Evolutionary conservation across 345 rosid genomes (phyloP).

Genomic region (Eucalyptus virginea): DNA sequence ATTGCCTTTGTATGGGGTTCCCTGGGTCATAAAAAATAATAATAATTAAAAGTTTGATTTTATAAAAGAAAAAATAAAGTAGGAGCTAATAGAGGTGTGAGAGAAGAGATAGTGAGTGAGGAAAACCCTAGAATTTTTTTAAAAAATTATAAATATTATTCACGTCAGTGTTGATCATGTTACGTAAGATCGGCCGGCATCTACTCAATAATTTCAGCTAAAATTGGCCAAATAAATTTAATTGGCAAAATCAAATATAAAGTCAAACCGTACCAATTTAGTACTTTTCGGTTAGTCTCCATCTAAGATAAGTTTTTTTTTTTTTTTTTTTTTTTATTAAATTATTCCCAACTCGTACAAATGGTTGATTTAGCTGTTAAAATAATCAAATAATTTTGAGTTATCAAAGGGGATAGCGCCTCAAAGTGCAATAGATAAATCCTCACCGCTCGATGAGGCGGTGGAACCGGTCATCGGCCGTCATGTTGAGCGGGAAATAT

Average conservation of each 20-base stretch:
- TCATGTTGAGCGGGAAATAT: background rate
- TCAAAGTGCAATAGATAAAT: background rate
- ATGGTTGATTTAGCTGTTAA: background rate
- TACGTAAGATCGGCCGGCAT: accelerated
- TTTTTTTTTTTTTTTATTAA: too few relatives aligned
- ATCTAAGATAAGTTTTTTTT: background rate
- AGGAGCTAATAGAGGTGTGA: too few relatives aligned
- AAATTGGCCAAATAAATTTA: too few relatives aligned
- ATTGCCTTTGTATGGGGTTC: too few relatives aligned
- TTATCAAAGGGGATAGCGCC: background rate
- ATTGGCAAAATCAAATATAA: background rate
- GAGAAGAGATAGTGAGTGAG: too few relatives aligned
- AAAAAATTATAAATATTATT: too few relatives aligned
- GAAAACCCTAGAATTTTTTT: background rate
- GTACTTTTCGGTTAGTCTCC: background rate
- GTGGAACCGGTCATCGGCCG: background rate
- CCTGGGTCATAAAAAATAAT: too few relatives aligned
- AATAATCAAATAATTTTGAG: background rate
- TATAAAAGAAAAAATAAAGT: too few relatives aligned
- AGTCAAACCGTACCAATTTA: background rate
- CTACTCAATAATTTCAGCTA: too few relatives aligned
- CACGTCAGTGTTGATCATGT: accelerated
- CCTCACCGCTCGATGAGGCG: background rate
- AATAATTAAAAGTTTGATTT: too few relatives aligned
- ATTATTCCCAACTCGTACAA: background rate